Base-by-base conservation (phyloP, 495 filamentous ascomycete genomes). In the Entonaema liquescens region DNA sequence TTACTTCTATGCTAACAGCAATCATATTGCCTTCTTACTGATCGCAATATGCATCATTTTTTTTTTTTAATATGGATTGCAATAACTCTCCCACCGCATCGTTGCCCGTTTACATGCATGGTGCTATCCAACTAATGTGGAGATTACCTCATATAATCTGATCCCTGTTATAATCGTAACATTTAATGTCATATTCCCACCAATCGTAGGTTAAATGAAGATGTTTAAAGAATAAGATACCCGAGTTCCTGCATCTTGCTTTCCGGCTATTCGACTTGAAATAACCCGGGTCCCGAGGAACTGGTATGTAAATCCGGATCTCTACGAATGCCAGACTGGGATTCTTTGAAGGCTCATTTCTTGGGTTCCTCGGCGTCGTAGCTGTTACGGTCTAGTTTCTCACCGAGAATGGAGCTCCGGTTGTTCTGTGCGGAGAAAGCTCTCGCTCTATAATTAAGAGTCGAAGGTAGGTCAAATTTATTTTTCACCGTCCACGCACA, bases 221-320 rank as follows among this genome's bases (percentile, higher is more conserved):
- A 58, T 8, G 40, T 53, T 28, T 17, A 56, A 40, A 17, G 11
- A 19, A 26, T 1, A 44, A 53, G 52, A 47, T 28, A 2, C 26
- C 60, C 12, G 35, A 23, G n/a, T 50, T 50, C 26, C 53, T 49
- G 40, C 7, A 26, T 31, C 57, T 52, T 61, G 40, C 36, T 63
- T 53, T 62, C 62, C 59, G 59, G 63, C 33, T 67, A 57, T 71
- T 71, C 64, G 69, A 72, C 57, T 59, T 59, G 53, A 72, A 72
- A 72, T 72, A 67, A 64, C 69, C 69, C 64, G 63, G 53, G 21
- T 5, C 64, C 69, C 64, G 69, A 72, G 47, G 35, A 63, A 38
- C 11, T 26, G 38, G 31, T 25, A 26, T 36, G 35, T 54, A 59
- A 56, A 67, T 67, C 54, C 52, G 62, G 53, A 13, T 66, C 40